Base-by-base conservation (phyloP, 2,329 filamentous ascomycete species). In the Raffaelea albimanens region DNA sequence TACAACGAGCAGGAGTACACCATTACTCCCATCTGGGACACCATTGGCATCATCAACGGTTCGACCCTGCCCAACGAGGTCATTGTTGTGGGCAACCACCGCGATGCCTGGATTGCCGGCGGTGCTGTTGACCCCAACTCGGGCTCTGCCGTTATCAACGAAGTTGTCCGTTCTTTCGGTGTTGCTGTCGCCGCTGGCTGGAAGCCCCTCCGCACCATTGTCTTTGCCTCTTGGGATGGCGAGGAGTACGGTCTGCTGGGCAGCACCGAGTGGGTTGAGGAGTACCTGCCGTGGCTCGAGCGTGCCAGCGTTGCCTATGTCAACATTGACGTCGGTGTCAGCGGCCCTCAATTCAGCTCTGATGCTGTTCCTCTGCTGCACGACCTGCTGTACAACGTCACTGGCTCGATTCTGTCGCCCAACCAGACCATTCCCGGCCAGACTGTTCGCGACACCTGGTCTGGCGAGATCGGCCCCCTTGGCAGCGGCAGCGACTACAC, bases 241-340 rank as follows among this genome's bases (percentile, higher is more conserved):
- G 84, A 88, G 65, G 89, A 95, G 63, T 95, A 95, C 55, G 87
- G 85, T 1, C 73, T 95, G 5, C 65, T 95, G 14, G 90, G 90
- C 4, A 88, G 83, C 46, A 95, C 90, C 0, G 90, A 95, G 60
- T 95, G 89, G 88, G 87, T 95, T 0, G 89, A 95, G 60, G 87
- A 95, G 55, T 87, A 87, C 57, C 66, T 94, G 0, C 83, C 86
- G 0, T 95, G 88, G 88, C 75, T 95, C 13, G 73, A 75, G 2
- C 72, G 73, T 4, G 74, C 84, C 38, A 84, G 82, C 48, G 76
- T 95, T 16, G 87, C 87, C 10, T 95, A 95, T 59, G 65, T 95
- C 53, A 95, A 95, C 62, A 80, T 95, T 48, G 90, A 95, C 56
- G 80, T 88, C 5, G 86, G 83, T 25, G 75, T 83, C 3, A 61